Conservation (phyloP, 2,329 filamentous ascomycete species). For the Colletotrichum noveboracense region DNA sequence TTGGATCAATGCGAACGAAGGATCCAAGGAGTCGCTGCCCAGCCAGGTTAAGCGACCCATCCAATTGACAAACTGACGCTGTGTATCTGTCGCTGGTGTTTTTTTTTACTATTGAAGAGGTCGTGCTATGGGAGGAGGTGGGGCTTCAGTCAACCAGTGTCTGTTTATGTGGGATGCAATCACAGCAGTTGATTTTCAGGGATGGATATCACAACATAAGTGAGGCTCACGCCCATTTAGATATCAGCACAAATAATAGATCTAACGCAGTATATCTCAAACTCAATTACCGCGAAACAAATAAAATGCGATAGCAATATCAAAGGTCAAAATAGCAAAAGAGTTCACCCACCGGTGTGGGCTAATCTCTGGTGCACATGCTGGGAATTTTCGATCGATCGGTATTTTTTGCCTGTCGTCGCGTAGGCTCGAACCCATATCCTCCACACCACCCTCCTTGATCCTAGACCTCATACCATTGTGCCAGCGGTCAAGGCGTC, state of each 20-base stretch:
- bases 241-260: not conserved
- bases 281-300: not conserved
- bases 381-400: not conserved
- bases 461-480: not conserved
- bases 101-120: accelerated
- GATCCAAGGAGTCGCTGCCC: not conserved
- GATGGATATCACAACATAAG: not conserved
- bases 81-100: not conserved
- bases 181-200: accelerated
- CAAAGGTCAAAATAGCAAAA: not conserved
- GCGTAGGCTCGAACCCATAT: not conserved
- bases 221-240: not conserved
- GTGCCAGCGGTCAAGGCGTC: not conserved
- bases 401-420: not conserved
- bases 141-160: not conserved
- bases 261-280: not conserved
- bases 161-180: not conserved
- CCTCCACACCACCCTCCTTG: not conserved
- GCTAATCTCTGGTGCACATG: not conserved
- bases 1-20: not conserved
- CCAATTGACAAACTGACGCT: not conserved
- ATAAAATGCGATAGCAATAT: not conserved
- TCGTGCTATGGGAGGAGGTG: not conserved
- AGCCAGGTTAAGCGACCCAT: not conserved
- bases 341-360: not conserved